Evolutionary conservation across 345 rosid species (phyloP).

Genomic region (Draba incana): DNA sequence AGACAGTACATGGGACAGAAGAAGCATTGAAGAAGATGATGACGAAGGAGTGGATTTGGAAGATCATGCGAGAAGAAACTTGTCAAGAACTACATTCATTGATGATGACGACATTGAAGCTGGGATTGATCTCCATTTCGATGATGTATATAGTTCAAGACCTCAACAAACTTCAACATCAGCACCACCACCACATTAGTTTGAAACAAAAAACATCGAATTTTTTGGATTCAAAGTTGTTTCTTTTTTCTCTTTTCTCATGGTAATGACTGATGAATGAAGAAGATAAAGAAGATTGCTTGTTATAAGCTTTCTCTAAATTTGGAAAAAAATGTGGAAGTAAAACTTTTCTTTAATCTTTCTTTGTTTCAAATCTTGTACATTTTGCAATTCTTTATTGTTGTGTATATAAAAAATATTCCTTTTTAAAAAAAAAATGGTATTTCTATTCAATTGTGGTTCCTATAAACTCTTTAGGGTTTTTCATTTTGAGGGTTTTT

Average conservation of each 20-base stretch:
- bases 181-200: slow-evolving; percentile 31
- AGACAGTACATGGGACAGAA: slow-evolving; percentile 36
- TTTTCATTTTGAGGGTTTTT: slow-evolving; percentile 7
- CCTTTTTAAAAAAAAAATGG: background rate
- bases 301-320: slow-evolving; percentile 23
- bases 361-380: slow-evolving; percentile 4
- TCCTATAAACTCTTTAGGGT: background rate
- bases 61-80: slow-evolving; percentile 42
- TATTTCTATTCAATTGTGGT: background rate
- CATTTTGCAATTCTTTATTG: slow-evolving; percentile 41
- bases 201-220: background rate
- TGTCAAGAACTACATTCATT: slow-evolving; percentile 48
- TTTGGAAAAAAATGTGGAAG: slow-evolving; percentile 22
- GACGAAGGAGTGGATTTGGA: slow-evolving; percentile 51
- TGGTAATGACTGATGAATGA: slow-evolving; percentile 15
- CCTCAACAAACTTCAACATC: slow-evolving; percentile 58
- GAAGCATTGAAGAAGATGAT: slow-evolving; percentile 44
- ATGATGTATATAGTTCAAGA: slow-evolving; percentile 65
- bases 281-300: slow-evolving; percentile 27
- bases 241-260: background rate
- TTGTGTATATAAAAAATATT: slow-evolving; percentile 26
- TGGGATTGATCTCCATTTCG: slow-evolving; percentile 75
- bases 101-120: slow-evolving; percentile 58
- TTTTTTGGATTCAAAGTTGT: slow-evolving; percentile 36
- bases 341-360: slow-evolving; percentile 13